Evolutionary conservation across 2,329 filamentous ascomycete genomes (phyloP).

Genomic region (Colletotrichum sp.): DNA sequence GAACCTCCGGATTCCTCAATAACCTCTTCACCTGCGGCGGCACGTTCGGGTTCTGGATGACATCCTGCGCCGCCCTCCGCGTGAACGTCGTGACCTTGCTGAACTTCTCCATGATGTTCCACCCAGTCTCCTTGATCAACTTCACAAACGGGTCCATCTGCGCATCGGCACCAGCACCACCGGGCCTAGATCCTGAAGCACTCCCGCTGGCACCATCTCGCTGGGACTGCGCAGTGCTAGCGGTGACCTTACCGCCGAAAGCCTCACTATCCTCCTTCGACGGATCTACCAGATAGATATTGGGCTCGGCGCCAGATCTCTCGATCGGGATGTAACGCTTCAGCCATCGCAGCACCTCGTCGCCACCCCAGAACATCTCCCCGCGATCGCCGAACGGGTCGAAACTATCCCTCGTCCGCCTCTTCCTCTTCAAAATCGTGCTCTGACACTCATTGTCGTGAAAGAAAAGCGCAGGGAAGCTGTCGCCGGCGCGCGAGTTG

Average conservation of each 20-base stretch:
- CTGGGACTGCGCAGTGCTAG: conserved; percentile 45
- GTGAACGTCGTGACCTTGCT: conserved; percentile 98
- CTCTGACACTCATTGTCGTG: conserved; percentile 97
- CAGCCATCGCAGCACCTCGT: conserved; percentile 92
- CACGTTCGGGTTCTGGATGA: conserved; percentile 88
- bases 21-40: conserved; percentile 87
- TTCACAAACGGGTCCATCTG: conserved; percentile 94
- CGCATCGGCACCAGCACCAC: conserved; percentile 60
- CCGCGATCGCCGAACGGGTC: conserved; percentile 88
- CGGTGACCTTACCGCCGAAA: conserved; percentile 72
- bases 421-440: conserved; percentile 93
- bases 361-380: conserved; percentile 95
- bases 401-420: conserved; percentile 80
- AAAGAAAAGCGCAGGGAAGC: conserved; percentile 95
- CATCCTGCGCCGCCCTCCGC: conserved; percentile 85
- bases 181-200: not conserved
- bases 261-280: conserved; percentile 81
- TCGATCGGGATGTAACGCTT: conserved; percentile 84
- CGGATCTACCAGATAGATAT: conserved; percentile 90
- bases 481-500: conserved; percentile 89
- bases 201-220: conserved; percentile 35
- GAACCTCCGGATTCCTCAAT: conserved; percentile 90
- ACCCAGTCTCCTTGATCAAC: conserved; percentile 91
- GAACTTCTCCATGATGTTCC: conserved; percentile 96
- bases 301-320: conserved; percentile 83